Conservation (phyloP, 2,329 filamentous ascomycete genomes). For the Pseudocercospora vitis region DNA sequence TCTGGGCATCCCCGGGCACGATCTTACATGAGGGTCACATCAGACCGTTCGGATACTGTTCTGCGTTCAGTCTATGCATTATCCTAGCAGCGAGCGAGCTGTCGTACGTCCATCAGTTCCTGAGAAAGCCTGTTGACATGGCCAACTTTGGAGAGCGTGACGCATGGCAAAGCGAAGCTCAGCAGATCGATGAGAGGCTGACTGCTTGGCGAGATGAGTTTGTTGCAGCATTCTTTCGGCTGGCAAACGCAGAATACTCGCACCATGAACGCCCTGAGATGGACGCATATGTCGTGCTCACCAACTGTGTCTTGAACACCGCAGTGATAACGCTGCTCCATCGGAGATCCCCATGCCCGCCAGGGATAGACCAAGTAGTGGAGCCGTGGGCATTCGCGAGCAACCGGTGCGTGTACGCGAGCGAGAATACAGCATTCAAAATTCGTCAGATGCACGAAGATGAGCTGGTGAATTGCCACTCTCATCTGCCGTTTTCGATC, state of each 20-base stretch:
- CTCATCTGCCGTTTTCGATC: constrained; percentile 31
- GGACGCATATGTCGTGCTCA: constrained; percentile 32
- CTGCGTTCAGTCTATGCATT: constrained; percentile 32
- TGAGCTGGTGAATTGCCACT: constrained; percentile 30
- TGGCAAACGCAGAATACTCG: constrained; percentile 19
- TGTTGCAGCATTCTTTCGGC: constrained; percentile 22
- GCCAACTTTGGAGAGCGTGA: constrained; percentile 29
- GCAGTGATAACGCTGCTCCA: constrained; percentile 33
- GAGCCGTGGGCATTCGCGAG: constrained; percentile 35
- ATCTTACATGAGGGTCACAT: constrained; percentile 20
- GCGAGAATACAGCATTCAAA: constrained; percentile 31
- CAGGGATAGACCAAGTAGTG: constrained; percentile 27
- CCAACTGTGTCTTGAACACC: constrained; percentile 32
- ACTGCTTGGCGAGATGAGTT: constrained; percentile 31
- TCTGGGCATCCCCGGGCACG: constrained; percentile 32
- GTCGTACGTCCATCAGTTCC: constrained; percentile 31
- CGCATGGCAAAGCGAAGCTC: constrained; percentile 30
- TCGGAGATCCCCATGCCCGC: constrained; percentile 25
- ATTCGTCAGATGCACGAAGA: constrained; percentile 28
- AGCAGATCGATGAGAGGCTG: constrained; percentile 30
- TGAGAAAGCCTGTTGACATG: constrained; percentile 33
- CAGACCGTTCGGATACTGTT: constrained; percentile 23
- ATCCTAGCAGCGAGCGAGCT: constrained; percentile 33
- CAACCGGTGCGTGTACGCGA: constrained; percentile 34
- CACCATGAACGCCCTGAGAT: constrained; percentile 26